phyloP scores from a whole-genome alignment of 2,329 filamentous ascomycete genomes.

The Cladosporium oxysporum region DNA sequence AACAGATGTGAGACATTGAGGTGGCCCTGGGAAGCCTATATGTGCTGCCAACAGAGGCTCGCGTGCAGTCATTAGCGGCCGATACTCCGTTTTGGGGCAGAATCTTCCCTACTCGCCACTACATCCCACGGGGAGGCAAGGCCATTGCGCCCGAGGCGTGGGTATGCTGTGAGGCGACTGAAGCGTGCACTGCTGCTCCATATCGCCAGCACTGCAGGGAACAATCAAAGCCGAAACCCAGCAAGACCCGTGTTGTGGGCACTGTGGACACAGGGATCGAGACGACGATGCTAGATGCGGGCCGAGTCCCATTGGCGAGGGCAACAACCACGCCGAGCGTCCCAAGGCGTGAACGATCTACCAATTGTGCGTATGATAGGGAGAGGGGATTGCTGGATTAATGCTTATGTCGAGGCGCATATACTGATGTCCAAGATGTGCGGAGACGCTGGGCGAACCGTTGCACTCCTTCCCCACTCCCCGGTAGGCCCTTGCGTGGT shows the following conservation, averaged over 20 bases:
- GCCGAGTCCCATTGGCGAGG: not conserved
- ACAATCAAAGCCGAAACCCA: conserved; percentile 10
- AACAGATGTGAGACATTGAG: conserved; percentile 12
- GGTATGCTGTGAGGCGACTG: conserved; percentile 15
- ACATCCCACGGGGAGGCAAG: conserved; percentile 10
- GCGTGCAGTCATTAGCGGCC: conserved; percentile 5
- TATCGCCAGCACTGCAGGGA: conserved; percentile 2
- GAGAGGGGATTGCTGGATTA: conserved; percentile 2
- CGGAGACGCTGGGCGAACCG: conserved; percentile 4
- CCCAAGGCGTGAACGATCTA: conserved; percentile 12
- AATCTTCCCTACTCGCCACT: conserved; percentile 11
- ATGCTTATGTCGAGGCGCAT: conserved; percentile 15
- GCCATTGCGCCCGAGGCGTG: conserved; percentile 6
- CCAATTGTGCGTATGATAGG: conserved; percentile 1
- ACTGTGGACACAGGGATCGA: conserved; percentile 13
- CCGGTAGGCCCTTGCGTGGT: conserved; percentile 15
- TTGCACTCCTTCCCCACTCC: conserved; percentile 12
- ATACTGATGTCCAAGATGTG: conserved; percentile 6
- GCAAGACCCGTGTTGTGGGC: conserved; percentile 11
- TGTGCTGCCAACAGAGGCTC: conserved; percentile 8
- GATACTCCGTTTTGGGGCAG: not conserved
- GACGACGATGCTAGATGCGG: not conserved
- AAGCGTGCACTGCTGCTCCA: conserved; percentile 13
- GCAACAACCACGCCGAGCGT: not conserved
- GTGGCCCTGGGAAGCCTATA: conserved; percentile 13